Conservation (phyloP, 192 early-diverging fungal genomes). For the Lobosporangium transversale region DNA sequence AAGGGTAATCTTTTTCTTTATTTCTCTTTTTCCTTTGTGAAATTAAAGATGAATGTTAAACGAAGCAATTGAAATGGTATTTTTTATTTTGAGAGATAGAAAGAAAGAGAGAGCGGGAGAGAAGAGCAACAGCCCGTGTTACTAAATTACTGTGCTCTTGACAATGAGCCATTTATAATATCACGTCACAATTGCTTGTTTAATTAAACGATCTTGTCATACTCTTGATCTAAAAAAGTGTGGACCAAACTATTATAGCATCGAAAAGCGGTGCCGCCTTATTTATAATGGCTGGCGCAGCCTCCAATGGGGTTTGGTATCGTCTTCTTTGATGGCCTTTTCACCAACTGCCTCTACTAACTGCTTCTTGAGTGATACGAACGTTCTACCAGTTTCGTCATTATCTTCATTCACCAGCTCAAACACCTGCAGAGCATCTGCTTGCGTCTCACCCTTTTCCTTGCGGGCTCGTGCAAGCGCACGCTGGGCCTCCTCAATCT, state of each 20-base stretch:
- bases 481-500: conserved; percentile 77
- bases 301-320: conserved; percentile 51
- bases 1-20: background rate
- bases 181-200: no score
- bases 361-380: conserved; percentile 24
- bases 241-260: no score
- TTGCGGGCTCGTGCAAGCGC: conserved; percentile 68
- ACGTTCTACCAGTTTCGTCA: conserved; percentile 45
- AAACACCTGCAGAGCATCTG: conserved; percentile 41
- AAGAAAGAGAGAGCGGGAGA: no score
- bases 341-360: conserved; percentile 28
- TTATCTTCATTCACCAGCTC: conserved; percentile 39
- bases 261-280: no score
- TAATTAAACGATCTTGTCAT: no score
- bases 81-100: no score
- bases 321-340: conserved; percentile 49
- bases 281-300: conserved; percentile 28
- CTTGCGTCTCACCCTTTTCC: conserved; percentile 56
- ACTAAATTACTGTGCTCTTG: no score
- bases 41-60: no score
- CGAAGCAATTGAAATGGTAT: no score
- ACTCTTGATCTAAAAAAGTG: no score
- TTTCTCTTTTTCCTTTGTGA: background rate
- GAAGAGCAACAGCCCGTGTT: no score
- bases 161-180: no score